Percentiles rank a stretch among this genome's conserved stretches.
These are phyloP conservation scores for Fusarium decemcellulare DNA, from an alignment of 2,329 filamentous ascomycete species.

Conservation along the genomic window DNA sequence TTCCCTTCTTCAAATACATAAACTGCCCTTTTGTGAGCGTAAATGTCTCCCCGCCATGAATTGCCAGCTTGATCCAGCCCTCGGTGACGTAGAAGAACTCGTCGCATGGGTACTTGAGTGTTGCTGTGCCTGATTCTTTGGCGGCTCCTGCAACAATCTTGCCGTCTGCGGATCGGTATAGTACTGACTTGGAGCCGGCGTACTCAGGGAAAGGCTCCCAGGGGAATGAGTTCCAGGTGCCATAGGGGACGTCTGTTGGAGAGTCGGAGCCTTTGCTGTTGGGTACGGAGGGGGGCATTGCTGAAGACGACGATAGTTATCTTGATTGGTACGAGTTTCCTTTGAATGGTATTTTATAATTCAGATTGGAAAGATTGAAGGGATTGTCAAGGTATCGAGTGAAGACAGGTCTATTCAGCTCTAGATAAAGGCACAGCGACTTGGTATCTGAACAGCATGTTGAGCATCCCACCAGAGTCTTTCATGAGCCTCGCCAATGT, in stretches of 20 bases:
- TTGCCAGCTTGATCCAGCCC: slow-evolving; percentile 13
- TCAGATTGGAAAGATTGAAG: background rate
- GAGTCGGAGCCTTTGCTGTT: background rate
- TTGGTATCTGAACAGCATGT: background rate
- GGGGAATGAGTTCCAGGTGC: slow-evolving; percentile 16
- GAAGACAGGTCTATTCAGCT: background rate
- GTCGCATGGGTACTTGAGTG: slow-evolving; percentile 16
- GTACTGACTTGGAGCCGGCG: slow-evolving; percentile 8
- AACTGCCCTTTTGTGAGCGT: slow-evolving; percentile 3
- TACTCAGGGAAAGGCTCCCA: slow-evolving; percentile 21
- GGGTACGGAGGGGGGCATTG: slow-evolving; percentile 1
- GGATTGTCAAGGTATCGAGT: background rate
- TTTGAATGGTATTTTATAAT: background rate
- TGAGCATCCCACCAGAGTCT: background rate
- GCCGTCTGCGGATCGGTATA: slow-evolving; percentile 5
- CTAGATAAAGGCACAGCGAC: background rate
- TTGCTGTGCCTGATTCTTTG: slow-evolving; percentile 11
- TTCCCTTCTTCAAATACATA: slow-evolving; percentile 7
- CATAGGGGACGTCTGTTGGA: background rate
- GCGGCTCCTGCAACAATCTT: slow-evolving; percentile 5
- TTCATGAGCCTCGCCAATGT: background rate
- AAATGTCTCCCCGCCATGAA: background rate
- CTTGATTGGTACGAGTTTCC: no score
- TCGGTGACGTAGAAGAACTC: slow-evolving; percentile 25
- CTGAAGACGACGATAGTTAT: background rate